Percentiles rank a stretch among this genome's conserved stretches.
Conservation (phyloP, 441 rosid genomes). For the Gossypium schwendimanii region DNA sequence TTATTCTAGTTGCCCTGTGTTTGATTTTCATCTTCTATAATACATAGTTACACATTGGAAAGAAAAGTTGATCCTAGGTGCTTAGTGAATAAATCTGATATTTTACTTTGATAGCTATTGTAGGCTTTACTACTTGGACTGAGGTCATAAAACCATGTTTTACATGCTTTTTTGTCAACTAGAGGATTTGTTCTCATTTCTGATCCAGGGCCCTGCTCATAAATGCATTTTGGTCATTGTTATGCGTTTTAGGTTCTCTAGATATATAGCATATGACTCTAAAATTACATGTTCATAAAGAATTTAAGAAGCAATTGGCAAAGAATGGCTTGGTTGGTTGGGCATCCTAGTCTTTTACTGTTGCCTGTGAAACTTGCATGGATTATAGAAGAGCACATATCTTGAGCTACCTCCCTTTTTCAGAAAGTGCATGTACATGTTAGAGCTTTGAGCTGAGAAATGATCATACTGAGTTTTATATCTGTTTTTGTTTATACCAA, state of each 20-base stretch:
- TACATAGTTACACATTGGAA: not conserved
- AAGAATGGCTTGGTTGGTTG: not conserved
- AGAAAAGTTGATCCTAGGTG: not conserved
- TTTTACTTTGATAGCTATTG: not conserved
- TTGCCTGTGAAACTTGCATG: not conserved
- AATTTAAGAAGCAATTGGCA: not conserved
- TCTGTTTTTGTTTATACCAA: not conserved
- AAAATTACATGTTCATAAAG: not conserved
- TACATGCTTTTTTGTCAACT: not conserved
- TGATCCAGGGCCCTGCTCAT: not conserved
- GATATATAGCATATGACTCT: not conserved
- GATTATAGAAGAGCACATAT: not conserved
- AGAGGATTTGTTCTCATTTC: not conserved
- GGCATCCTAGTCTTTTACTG: not conserved
- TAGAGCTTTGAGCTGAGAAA: slow-evolving; percentile 2
- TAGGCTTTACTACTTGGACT: not conserved
- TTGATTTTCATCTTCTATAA: not conserved
- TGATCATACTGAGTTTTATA: not conserved
- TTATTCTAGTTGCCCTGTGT: not conserved
- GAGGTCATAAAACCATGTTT: not conserved
- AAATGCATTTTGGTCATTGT: not conserved
- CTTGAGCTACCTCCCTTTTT: not conserved
- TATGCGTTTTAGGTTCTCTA: not conserved
- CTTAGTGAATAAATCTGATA: not conserved
- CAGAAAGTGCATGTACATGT: not conserved